Evolutionary conservation across 345 rosid genomes (phyloP).

Genomic region (Eucalyptus shirleyi): DNA sequence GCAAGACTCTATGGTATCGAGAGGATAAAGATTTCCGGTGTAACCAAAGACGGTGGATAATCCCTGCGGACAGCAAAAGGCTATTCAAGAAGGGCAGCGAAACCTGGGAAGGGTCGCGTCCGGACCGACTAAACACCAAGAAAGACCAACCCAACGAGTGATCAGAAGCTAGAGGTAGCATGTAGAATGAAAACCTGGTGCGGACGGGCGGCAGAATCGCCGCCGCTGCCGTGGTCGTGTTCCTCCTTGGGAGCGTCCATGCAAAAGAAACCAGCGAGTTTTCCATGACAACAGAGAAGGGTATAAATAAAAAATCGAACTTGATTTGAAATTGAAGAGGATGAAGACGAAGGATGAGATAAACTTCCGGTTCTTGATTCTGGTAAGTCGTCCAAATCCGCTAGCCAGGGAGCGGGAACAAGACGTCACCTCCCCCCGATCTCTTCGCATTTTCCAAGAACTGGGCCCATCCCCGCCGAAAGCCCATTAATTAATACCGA

Average conservation of each 20-base stretch:
- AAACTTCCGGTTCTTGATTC: background rate
- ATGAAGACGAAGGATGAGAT: background rate
- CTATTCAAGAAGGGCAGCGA: background rate
- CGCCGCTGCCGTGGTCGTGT: background rate
- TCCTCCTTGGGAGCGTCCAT: background rate
- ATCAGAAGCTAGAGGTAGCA: background rate
- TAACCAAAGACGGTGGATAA: background rate
- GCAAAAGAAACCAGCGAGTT: background rate
- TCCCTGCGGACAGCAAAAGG: background rate
- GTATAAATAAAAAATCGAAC: background rate
- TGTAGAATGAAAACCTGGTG: background rate
- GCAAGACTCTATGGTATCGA: background rate
- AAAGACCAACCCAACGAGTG: background rate
- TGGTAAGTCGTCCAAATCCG: background rate
- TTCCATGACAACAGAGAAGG: background rate
- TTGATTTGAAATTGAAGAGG: background rate
- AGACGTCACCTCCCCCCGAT: background rate
- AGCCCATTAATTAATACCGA: background rate
- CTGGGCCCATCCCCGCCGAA: background rate
- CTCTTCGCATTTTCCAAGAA: background rate
- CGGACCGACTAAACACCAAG: background rate
- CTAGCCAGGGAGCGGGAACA: background rate
- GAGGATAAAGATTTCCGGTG: background rate
- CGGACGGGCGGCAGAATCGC: background rate
- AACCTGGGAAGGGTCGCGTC: background rate